phyloP scores from a whole-genome alignment of 1,139 yeast species.

The Sporopachydermia cereana region DNA sequence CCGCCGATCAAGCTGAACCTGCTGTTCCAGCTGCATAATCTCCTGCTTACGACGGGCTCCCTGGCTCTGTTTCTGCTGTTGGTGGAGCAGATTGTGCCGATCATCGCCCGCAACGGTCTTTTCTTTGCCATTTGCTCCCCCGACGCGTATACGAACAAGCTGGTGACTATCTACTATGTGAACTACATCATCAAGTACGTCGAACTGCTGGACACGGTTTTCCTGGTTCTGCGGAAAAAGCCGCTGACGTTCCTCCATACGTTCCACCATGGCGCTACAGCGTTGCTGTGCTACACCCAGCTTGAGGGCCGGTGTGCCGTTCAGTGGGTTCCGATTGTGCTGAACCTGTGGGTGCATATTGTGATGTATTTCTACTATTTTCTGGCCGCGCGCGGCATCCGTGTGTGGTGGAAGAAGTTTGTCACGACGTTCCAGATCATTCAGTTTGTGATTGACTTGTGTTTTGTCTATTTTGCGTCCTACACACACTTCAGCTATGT shows the following conservation, averaged over 20 bases:
- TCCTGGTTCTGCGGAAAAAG: constrained; percentile 85
- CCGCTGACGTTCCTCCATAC: constrained; percentile 81
- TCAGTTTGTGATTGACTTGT: constrained; percentile 83
- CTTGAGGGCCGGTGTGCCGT: constrained; percentile 80
- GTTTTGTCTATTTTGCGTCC: constrained; percentile 85
- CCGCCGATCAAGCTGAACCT: constrained; percentile 64
- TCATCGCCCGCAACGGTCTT: constrained; percentile 63
- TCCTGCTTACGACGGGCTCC: constrained; percentile 61
- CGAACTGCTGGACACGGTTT: constrained; percentile 86
- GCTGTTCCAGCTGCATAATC: constrained; percentile 72
- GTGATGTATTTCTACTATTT: constrained; percentile 98
- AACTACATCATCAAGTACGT: constrained; percentile 68
- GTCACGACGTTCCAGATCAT: constrained; percentile 93
- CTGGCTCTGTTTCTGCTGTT: constrained; percentile 54
- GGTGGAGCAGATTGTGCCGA: constrained; percentile 80
- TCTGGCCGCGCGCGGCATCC: constrained; percentile 83
- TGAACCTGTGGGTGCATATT: constrained; percentile 89
- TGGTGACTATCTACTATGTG: constrained; percentile 73
- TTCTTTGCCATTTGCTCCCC: constrained; percentile 76
- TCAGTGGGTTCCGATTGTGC: constrained; percentile 83
- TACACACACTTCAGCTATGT: constrained; percentile 63
- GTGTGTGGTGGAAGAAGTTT: constrained; percentile 99
- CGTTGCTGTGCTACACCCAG: constrained; percentile 88
- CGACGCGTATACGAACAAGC: constrained; percentile 74
- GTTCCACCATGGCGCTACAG: constrained; percentile 98